A percentile compares a stretch with the other conserved stretches of the same genome.
Evolutionary conservation across 371 early-diverging fungal species (phyloP).

Genomic region (Rhizopus arrhizus): DNA sequence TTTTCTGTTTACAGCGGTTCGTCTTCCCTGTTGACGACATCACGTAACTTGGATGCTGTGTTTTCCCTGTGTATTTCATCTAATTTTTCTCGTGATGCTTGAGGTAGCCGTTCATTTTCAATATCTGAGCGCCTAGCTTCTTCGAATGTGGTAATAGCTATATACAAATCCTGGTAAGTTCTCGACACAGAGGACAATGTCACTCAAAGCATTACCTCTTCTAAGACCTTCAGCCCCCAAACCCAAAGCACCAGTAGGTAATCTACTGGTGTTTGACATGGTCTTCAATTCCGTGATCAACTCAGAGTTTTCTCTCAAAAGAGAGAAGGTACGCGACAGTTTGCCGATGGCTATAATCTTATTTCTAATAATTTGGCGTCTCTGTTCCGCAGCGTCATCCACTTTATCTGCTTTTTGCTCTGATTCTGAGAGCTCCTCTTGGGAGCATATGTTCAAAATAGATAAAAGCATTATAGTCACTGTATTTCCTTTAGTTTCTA

Average conservation of each 20-base stretch:
- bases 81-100: constrained; percentile 55
- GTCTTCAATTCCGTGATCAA: constrained; percentile 89
- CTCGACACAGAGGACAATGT: background rate
- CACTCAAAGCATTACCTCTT: constrained; percentile 51
- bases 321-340: constrained; percentile 85
- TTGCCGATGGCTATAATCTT: constrained; percentile 94
- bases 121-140: constrained; percentile 87
- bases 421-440: constrained; percentile 66
- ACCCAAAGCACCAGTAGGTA: constrained; percentile 86
- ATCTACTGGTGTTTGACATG: constrained; percentile 72
- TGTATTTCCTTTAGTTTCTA: constrained; percentile 25
- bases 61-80: constrained; percentile 46
- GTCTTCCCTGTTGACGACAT: constrained; percentile 6
- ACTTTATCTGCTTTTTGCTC: constrained; percentile 19
- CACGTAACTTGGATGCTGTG: constrained; percentile 42
- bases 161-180: background rate
- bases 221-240: constrained; percentile 91
- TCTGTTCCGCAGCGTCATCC: constrained; percentile 38
- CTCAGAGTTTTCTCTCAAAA: constrained; percentile 88
- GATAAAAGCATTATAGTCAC: constrained; percentile 93
- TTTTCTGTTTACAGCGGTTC: background rate
- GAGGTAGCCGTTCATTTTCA: constrained; percentile 93
- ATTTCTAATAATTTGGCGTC: constrained; percentile 77
- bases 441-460: constrained; percentile 88
- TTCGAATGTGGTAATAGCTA: constrained; percentile 88